Evolutionary conservation across 345 rosid genomes (phyloP), one percentile per base, ranked within the genome.

Genomic region (Brassica rapa): DNA sequence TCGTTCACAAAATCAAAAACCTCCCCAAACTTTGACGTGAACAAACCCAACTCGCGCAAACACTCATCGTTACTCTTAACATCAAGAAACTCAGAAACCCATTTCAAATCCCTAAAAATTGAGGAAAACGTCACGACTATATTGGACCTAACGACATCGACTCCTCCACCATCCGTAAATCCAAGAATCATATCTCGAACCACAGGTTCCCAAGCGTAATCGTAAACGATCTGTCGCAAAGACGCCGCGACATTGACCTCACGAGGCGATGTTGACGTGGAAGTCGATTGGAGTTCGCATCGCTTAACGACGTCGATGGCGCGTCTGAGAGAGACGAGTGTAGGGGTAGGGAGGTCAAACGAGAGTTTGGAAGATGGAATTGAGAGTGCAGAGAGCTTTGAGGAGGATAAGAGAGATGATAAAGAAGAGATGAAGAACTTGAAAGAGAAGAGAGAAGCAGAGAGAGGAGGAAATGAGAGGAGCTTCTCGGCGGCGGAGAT

Each of bases 341-440:
- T 87, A 68, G 90, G 14, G 25, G 10, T 39, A 4, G 91, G 86
- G 77, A 46, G 89, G 84, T 88, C 85, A 67, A 95, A 95, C 14
- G 94, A 91, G 43, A 91, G 93, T 0, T 89, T 85, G 5, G 79
- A 81, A 6, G 90, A 86, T 5, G 92, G 77, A 68, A 70, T 41
- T 5, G 88, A 83, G 72, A 89, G 71, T 3, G 56, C 27, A 19
- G 88, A 85, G 69, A 93, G 89, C 81, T 89, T 95, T 0, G 97
- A 90, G 71, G 97, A 93, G 75, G 94, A 93, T 10, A 93, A 88
- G n/a, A 95, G 85, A 2, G 99, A 92, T 60, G 96, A 93, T 2
- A 95, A 83, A 37, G 98, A 85, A 80, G 82, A 91, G 82, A 32
- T 92, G 79, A 95, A 90, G 80, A 86, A 91, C 25, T 87, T 95